phyloP scores from a whole-genome alignment of 1,284 basidiomycete genomes.

The Ganoderma lingzhi region DNA sequence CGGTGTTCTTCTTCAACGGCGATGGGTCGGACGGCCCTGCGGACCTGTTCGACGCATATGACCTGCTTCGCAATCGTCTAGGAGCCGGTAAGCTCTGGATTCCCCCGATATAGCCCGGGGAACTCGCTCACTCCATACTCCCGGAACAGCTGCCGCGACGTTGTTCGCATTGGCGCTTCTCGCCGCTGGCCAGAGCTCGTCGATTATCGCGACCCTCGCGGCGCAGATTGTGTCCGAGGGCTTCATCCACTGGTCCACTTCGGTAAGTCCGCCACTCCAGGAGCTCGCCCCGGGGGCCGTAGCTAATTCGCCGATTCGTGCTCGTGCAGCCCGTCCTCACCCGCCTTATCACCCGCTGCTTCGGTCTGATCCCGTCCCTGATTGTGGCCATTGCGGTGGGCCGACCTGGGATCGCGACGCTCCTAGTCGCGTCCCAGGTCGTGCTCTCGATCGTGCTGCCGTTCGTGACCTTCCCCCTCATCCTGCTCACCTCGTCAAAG shows the following conservation, averaged over 20 bases:
- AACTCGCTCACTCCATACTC: background rate
- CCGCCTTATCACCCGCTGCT: conserved; percentile 82
- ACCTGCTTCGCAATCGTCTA: conserved; percentile 70
- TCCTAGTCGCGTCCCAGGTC: conserved; percentile 92
- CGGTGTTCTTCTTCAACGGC: conserved; percentile 76
- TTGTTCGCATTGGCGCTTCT: conserved; percentile 89
- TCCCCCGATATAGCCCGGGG: background rate
- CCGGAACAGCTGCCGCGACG: conserved; percentile 67
- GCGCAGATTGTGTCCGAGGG: conserved; percentile 95
- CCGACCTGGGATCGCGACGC: conserved; percentile 74
- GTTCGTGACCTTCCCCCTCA: conserved; percentile 82
- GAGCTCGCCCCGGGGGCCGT: background rate
- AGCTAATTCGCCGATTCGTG: conserved; percentile 20
- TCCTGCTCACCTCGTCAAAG: conserved; percentile 77
- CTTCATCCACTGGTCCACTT: conserved; percentile 89
- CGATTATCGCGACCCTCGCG: conserved; percentile 90
- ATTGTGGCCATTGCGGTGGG: conserved; percentile 83
- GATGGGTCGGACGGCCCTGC: conserved; percentile 54
- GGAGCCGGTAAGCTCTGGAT: conserved; percentile 62
- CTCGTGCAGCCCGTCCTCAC: conserved; percentile 73
- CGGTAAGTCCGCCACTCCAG: conserved; percentile 54
- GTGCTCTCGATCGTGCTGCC: conserved; percentile 88
- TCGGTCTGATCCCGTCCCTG: conserved; percentile 88
- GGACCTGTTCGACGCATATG: conserved; percentile 84
- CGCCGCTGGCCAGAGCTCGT: conserved; percentile 90